A percentile compares a stretch with the other conserved stretches of the same genome.
These are phyloP conservation scores for Neurospora pannonica DNA, from an alignment of 495 filamentous ascomycete species.

Conservation along the genomic window DNA sequence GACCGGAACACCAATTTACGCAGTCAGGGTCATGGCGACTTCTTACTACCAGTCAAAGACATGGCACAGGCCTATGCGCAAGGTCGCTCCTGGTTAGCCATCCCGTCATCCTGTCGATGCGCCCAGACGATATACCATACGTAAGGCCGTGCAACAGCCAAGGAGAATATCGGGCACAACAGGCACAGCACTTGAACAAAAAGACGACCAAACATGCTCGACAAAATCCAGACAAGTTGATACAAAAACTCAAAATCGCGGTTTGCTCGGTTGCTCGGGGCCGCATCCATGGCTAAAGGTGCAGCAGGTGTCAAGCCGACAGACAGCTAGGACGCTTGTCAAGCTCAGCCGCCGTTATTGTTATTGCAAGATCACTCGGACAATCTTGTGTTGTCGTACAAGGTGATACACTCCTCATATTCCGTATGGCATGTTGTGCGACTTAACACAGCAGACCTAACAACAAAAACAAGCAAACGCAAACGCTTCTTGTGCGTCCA, in stretches of 20 bases:
- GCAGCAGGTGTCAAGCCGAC: not conserved
- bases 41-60: not conserved
- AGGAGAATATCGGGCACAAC: not conserved
- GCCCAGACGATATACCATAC: not conserved
- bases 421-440: not conserved
- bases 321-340: not conserved
- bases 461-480: not conserved
- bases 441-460: not conserved
- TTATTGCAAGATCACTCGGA: not conserved
- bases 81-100: not conserved
- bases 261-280: not conserved
- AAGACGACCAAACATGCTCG: not conserved
- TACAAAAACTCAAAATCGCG: not conserved
- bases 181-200: not conserved
- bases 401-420: not conserved
- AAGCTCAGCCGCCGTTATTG: not conserved
- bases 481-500: not conserved
- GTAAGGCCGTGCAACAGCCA: not conserved
- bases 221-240: not conserved
- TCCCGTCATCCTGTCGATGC: not conserved
- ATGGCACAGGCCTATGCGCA: not conserved
- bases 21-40: not conserved
- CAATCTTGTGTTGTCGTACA: not conserved
- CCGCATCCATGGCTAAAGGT: not conserved
- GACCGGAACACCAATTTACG: not conserved